phyloP scores from a whole-genome alignment of 805 yeast species.

The Zygoascus biomembranicola region DNA sequence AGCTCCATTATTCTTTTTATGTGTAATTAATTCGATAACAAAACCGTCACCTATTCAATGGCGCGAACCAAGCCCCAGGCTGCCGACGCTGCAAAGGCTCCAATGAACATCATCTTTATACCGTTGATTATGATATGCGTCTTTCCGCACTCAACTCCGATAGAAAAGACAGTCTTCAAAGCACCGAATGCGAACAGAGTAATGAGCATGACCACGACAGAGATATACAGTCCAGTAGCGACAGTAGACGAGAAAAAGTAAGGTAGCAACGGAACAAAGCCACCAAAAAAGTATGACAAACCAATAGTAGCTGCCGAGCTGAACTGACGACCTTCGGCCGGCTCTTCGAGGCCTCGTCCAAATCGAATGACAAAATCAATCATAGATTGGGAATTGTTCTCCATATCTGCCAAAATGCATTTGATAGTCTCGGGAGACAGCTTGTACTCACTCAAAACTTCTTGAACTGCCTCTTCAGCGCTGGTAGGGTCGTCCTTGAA shows the following conservation, averaged over 20 bases:
- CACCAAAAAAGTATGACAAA: slow-evolving; percentile 80
- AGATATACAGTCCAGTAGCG: slow-evolving; percentile 62
- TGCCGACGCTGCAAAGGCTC: slow-evolving; percentile 95
- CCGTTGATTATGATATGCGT: slow-evolving; percentile 54
- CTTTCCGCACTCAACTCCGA: slow-evolving; percentile 66
- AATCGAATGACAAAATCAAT: slow-evolving; percentile 79
- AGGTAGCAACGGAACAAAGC: slow-evolving; percentile 84
- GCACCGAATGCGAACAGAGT: slow-evolving; percentile 86
- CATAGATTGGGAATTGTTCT: slow-evolving; percentile 66
- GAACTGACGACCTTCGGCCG: slow-evolving; percentile 84
- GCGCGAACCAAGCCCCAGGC: slow-evolving; percentile 88
- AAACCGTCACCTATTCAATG: slow-evolving; percentile 39
- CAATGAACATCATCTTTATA: slow-evolving; percentile 84
- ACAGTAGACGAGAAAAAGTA: slow-evolving; percentile 78
- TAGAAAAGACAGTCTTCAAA: slow-evolving; percentile 72
- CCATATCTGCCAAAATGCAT: slow-evolving; percentile 68
- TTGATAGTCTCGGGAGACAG: slow-evolving; percentile 64
- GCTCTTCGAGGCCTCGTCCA: slow-evolving; percentile 92
- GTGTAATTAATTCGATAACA: not conserved
- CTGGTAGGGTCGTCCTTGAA: slow-evolving; percentile 23
- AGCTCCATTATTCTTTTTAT: too few relatives aligned
- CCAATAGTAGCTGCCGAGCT: slow-evolving; percentile 89
- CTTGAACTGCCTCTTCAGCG: slow-evolving; percentile 72
- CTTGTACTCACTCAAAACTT: slow-evolving; percentile 64
- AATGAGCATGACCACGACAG: slow-evolving; percentile 73